These are phyloP conservation scores for Penicillium nordicum DNA, from an alignment of 2,329 filamentous ascomycete species.

Conservation along the genomic window DNA sequence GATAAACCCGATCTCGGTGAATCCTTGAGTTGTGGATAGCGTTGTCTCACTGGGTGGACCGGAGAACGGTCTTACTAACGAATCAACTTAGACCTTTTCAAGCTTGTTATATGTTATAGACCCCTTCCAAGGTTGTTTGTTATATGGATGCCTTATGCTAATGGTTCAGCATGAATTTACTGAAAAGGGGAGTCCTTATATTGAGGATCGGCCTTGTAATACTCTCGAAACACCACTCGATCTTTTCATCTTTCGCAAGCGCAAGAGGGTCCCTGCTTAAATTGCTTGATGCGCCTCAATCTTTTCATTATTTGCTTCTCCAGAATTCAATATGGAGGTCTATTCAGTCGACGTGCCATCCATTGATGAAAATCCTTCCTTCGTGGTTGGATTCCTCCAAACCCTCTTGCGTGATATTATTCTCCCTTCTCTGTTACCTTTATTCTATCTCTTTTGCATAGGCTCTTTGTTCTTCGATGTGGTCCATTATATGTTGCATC, in stretches of 20 bases:
- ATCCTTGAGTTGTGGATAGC: not conserved
- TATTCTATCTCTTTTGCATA: constrained; percentile 13
- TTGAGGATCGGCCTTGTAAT: not conserved
- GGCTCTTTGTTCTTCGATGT: constrained; percentile 21
- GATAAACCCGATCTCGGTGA: not conserved
- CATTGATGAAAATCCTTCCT: not conserved
- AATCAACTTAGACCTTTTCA: not conserved
- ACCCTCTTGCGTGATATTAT: not conserved
- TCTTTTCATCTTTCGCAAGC: not conserved
- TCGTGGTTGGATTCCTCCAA: not conserved
- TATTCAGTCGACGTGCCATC: not conserved
- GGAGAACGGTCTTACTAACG: not conserved
- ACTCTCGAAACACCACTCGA: not conserved
- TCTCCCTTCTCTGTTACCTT: not conserved
- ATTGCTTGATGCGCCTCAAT: not conserved
- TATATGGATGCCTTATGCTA: not conserved
- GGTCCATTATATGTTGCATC: constrained; percentile 16
- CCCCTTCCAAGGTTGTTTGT: not conserved
- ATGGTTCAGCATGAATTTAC: not conserved
- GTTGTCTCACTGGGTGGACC: not conserved
- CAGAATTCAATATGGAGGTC: not conserved
- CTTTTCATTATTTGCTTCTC: not conserved
- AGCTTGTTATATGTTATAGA: not conserved
- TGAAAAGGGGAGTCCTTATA: not conserved
- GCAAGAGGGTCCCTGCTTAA: not conserved